Evolutionary conservation across 164 flowering plant species (phyloP), one percentile per base, ranked within the genome.

Genomic region (Macadamia tetraphylla): DNA sequence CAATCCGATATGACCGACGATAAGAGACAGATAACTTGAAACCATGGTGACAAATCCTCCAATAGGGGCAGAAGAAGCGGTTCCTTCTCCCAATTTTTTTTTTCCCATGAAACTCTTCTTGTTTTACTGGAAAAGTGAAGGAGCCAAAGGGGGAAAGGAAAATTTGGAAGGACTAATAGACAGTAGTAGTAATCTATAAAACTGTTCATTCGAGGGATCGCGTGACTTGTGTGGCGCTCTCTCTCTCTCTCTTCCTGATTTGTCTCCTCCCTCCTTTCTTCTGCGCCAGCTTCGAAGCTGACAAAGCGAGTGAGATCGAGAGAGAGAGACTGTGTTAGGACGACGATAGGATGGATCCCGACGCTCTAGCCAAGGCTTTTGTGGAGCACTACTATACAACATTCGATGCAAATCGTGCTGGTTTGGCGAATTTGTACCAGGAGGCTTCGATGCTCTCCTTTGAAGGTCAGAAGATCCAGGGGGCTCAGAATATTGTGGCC

Each of bases 351-450:
- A 92, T 92, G 98, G 94, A 92, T 85, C 87, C 92, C 29, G 94
- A 92, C 71, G 66, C 84, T 2, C 70, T 92, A 23, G 82, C 96
- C 0, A 90, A 81, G 77, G 91, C 91, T 0, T 92, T 92, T 73
- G 98, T 92, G 42, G 91, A 88, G 75, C 98, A 92, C 80, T 92
- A 92, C 85, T 92, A 92, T 82, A 3, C 87, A 42, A 83, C 90
- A 1, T 92, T 92, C 82, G 98, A 92, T 65, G 65, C 88, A 14
- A 87, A 88, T 61, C 79, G 98, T 1, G 68, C 80, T 10, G 78
- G 74, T 0, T 75, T 92, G 0, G 94, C 78, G 0, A 76, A 64
- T 43, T 80, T 92, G 6, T 92, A 92, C 74, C 96, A 90, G 79
- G 94, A 88, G 0, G 60, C 65, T 0, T 90, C 96, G 17, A 92